Conservation (phyloP, 352 stramenopile genomes). For the Elongisporangium undulatum region DNA sequence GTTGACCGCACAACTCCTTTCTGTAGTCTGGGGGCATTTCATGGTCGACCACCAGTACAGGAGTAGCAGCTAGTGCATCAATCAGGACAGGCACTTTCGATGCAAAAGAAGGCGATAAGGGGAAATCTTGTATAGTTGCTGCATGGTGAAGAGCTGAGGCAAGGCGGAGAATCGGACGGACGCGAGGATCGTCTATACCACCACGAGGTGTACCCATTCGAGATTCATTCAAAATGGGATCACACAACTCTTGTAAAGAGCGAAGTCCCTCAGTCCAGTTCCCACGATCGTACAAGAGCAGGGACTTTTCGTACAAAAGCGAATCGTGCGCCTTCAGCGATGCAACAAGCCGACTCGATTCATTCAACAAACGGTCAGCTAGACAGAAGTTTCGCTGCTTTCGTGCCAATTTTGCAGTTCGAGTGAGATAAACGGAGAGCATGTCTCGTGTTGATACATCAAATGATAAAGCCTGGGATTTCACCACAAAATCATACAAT, state of each 20-base stretch:
- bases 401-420: constrained; percentile 38
- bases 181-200: constrained; percentile 4
- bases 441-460: not conserved
- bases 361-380: constrained; percentile 22
- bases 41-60: not conserved
- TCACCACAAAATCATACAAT: constrained; percentile 5
- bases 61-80: constrained; percentile 1
- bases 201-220: not conserved
- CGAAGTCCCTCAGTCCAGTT: constrained; percentile 21
- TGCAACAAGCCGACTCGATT: constrained; percentile 9
- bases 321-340: not conserved
- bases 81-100: not conserved
- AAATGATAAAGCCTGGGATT: not conserved
- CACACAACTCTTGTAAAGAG: constrained; percentile 24
- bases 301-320: constrained; percentile 29
- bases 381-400: constrained; percentile 53
- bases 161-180: constrained; percentile 5
- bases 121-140: constrained; percentile 1
- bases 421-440: constrained; percentile 12
- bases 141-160: not conserved
- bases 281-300: constrained; percentile 28
- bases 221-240: constrained; percentile 1
- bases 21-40: constrained; percentile 19
- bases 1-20: constrained; percentile 6
- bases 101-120: not conserved